Conservation (phyloP, 441 rosid species). For the Corymbia calophylla region DNA sequence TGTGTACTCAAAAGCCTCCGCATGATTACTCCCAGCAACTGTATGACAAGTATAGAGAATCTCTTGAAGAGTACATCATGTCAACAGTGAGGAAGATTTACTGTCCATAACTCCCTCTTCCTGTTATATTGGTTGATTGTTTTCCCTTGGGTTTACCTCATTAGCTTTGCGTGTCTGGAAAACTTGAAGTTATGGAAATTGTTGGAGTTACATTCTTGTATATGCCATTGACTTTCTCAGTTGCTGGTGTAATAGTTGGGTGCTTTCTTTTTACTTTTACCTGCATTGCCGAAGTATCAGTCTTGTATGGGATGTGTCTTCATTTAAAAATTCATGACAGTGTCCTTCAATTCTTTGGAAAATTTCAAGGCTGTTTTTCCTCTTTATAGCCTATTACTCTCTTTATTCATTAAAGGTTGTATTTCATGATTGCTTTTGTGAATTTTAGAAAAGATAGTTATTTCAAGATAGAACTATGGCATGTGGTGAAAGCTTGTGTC, state of each 20-base stretch:
- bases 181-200: background rate
- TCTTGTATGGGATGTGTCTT: background rate
- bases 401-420: background rate
- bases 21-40: background rate
- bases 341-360: background rate
- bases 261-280: background rate
- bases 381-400: background rate
- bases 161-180: background rate
- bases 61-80: conserved; percentile 17
- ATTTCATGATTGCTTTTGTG: background rate
- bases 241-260: background rate
- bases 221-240: background rate
- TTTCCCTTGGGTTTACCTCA: background rate
- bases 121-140: background rate
- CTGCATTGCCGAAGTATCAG: background rate
- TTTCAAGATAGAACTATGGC: background rate
- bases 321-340: background rate
- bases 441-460: background rate
- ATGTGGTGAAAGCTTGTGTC: background rate
- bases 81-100: conserved; percentile 9
- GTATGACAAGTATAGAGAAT: conserved; percentile 13
- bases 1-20: background rate
- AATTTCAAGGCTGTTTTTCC: background rate
- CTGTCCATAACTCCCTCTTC: background rate
- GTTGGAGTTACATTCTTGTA: background rate